Evolutionary conservation across 306 rosid species (phyloP), one percentile per base, ranked within the genome.

Genomic region (Potentilla sterilis): DNA sequence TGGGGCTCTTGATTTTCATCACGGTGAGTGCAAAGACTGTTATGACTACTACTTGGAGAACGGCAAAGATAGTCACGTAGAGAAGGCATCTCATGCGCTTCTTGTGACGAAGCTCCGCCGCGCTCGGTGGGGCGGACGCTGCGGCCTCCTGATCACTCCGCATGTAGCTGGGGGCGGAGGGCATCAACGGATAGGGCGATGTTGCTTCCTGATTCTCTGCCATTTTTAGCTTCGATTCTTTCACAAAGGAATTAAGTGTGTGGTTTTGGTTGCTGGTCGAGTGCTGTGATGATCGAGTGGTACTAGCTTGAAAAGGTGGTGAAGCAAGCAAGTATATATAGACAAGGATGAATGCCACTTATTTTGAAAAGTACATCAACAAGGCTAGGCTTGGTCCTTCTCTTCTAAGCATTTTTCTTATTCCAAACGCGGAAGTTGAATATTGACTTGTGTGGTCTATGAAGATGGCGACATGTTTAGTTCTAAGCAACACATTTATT

Each of bases 1-100:
- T 79, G 3, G 86, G 86, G 32, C 75, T 65, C 28, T 70, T 83
- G 80, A 78, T 63, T 42, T 79, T 79, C 67, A 70, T 38, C 19
- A 75, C 75, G 19, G 58, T 69, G 16, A 83, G 49, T 2, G 40
- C 78, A 42, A 74, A 75, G 8, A 70, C 78, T 21, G 64, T 16
- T 38, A 83, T 70, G 35, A 75, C 77, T 57, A 66, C 55, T 59
- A 61, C 66, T 63, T 42, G 75, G 22, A 75, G 15, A 8, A 83
- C 71, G 0, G 62, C 74, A 2, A 75, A 70, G 43, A 72, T 44
- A 6, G 70, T 9, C 15, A 65, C 9, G 40, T 58, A 83, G 47
- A 24, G 24, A 16, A 78, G 21, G 75, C 72, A 54, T 2, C 69
- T 82, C 80, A 55, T 70, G 42, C 75, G 80, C 78, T 75, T 78